Base-by-base conservation (phyloP, 371 early-diverging fungal genomes). In the Mortierella sp. region DNA sequence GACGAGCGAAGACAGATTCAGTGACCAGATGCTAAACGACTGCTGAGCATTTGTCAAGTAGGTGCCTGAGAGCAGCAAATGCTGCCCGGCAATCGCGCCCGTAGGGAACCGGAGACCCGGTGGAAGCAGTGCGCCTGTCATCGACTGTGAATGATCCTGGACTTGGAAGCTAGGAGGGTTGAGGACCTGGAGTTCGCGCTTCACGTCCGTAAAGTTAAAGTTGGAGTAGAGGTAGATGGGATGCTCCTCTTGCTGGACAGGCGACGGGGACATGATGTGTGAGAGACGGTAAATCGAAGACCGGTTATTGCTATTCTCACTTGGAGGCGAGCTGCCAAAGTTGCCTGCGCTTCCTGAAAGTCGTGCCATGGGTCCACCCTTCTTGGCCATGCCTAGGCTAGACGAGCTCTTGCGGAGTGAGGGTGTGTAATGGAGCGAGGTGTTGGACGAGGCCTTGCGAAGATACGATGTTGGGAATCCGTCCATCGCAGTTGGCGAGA, bases 21-120 rank as follows among this genome's bases (percentile, higher is more conserved):
- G 82, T 0, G 90, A 86, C 94, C 94, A 94, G 23, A 92, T 80
- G 53, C 91, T 86, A 79, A 93, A 89, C 7, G 89, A 83, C 57
- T 88, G 85, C 46, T 84, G 86, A 6, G 87, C 87, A 30, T 86
- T 87, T 4, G 88, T 89, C 2, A 92, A 84, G 59, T 88, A 88
- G 47, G 91, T 93, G 52, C 94, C 94, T 9, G 91, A 86, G 59
- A 94, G 75, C 1, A 94, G 67, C 65, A 93, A 70, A 43, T 90
- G 89, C 66, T 91, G 91, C 19, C 92, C 92, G 2, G 90, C 63
- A 23, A 89, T 66, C 37, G 84, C 80, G 5, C 87, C 89, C 7
- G 88, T 86, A 11, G 94, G 94, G 62, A 94, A 94, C 11, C 94
- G 87, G 57, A 94, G 82, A 4, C 93, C 94, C 6, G 94, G 93